Percentiles rank a stretch among this genome's conserved stretches.
phyloP scores from a whole-genome alignment of 305 asterid genomes.

The Withania somnifera region DNA sequence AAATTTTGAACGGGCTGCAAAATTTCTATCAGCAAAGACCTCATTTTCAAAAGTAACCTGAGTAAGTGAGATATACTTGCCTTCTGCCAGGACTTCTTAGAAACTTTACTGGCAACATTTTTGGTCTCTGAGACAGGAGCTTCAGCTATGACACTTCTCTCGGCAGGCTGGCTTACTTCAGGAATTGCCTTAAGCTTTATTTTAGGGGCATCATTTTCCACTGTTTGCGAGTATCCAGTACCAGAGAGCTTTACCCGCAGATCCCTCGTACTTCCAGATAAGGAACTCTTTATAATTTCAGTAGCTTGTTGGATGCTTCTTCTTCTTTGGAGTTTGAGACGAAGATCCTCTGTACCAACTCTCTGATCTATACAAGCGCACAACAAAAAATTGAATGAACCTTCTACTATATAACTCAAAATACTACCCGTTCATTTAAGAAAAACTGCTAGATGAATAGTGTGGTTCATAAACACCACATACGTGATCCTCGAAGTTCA shows the following conservation, averaged over 20 bases:
- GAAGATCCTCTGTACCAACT: conserved; percentile 71
- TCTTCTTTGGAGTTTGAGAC: conserved; percentile 64
- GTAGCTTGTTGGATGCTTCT: conserved; percentile 42
- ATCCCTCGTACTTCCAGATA: conserved; percentile 36
- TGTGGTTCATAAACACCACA: neutral
- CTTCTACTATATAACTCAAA: neutral
- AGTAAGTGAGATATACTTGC: conserved; percentile 19
- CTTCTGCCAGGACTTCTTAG: conserved; percentile 55
- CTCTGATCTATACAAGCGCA: conserved; percentile 39
- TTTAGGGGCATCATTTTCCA: conserved; percentile 3
- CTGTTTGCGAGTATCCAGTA: neutral
- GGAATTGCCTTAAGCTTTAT: neutral
- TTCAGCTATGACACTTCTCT: conserved; percentile 2
- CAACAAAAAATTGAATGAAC: neutral
- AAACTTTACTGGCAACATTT: conserved; percentile 22
- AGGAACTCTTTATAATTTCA: conserved; percentile 40
- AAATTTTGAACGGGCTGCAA: neutral
- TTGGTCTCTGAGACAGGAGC: neutral
- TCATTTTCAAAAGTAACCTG: neutral
- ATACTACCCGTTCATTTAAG: neutral
- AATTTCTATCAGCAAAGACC: neutral
- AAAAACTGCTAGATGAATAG: neutral
- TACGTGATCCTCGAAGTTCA: conserved; percentile 47
- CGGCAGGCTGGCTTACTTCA: neutral
- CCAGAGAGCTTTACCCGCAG: conserved; percentile 9